phyloP scores from a whole-genome alignment of 177 flowering plant species.

The Vitis hybrid region DNA sequence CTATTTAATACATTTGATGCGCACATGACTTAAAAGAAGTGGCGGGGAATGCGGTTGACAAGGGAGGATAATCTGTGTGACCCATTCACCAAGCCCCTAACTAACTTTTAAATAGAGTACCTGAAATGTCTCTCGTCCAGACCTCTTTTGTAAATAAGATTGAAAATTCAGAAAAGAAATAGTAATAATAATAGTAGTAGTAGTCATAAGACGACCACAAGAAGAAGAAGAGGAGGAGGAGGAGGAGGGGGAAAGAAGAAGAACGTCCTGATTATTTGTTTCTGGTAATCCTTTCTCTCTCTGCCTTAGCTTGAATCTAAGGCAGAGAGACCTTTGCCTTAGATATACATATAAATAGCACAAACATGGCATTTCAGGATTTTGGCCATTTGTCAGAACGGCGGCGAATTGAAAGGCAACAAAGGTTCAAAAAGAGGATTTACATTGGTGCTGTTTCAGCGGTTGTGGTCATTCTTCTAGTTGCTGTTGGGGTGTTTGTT shows the following conservation, averaged over 20 bases:
- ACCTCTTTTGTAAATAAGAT: background rate
- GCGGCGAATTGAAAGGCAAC: slow-evolving; percentile 41
- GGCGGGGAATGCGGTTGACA: slow-evolving; percentile 9
- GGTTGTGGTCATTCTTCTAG: slow-evolving; percentile 26
- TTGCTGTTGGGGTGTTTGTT: slow-evolving; percentile 31
- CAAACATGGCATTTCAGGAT: slow-evolving; percentile 71
- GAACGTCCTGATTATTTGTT: background rate
- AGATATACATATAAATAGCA: background rate
- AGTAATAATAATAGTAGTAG: no score
- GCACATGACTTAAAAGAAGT: background rate
- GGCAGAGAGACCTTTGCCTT: slow-evolving; percentile 38
- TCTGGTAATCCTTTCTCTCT: slow-evolving; percentile 22
- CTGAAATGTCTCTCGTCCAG: slow-evolving; percentile 31
- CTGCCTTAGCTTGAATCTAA: slow-evolving; percentile 47
- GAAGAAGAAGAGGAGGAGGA: slow-evolving; percentile 8
- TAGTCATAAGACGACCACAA: background rate
- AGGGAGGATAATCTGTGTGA: background rate
- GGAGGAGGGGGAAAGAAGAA: slow-evolving; percentile 4
- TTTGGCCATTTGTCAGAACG: slow-evolving; percentile 59
- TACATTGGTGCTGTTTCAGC: slow-evolving; percentile 24
- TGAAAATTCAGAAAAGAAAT: background rate
- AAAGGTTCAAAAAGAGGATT: slow-evolving; percentile 44
- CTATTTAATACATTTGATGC: no score
- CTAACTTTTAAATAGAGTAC: slow-evolving; percentile 21
- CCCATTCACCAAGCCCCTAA: slow-evolving; percentile 2